These are phyloP conservation scores for Psilocybe cyanescens DNA, from an alignment of 768 basidiomycete species.

Conservation along the genomic window DNA sequence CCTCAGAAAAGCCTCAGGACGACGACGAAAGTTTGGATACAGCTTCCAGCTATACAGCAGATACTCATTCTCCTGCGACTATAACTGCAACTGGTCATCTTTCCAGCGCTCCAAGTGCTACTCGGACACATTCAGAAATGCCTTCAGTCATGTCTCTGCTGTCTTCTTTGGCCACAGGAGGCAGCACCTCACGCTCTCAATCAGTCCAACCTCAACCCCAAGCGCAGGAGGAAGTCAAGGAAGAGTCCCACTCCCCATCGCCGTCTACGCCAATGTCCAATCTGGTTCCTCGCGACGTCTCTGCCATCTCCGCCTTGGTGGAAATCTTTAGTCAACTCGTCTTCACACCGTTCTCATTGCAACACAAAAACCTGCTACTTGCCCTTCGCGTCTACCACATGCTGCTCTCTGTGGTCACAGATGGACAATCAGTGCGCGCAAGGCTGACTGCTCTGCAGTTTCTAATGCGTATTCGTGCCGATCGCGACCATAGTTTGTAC, in stretches of 20 bases:
- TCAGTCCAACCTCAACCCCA: constrained; percentile 48
- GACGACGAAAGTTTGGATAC: constrained; percentile 45
- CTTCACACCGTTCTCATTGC: constrained; percentile 66
- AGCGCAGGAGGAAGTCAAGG: constrained; percentile 37
- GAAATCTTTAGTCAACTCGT: constrained; percentile 70
- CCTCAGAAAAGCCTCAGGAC: constrained; percentile 40
- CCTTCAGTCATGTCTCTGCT: constrained; percentile 68
- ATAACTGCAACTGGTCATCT: constrained; percentile 30
- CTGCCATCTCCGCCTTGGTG: constrained; percentile 66
- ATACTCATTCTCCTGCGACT: constrained; percentile 37
- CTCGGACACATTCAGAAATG: constrained; percentile 64
- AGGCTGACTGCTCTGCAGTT: constrained; percentile 82
- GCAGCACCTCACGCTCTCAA: constrained; percentile 58
- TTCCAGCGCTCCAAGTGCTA: constrained; percentile 49
- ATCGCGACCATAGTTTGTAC: constrained; percentile 87
- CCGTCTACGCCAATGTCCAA: not conserved
- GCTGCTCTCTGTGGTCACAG: constrained; percentile 50
- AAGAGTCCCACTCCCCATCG: constrained; percentile 26
- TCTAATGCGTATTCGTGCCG: constrained; percentile 85
- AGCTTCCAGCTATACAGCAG: constrained; percentile 40
- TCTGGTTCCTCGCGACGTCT: constrained; percentile 48
- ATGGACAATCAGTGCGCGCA: constrained; percentile 57
- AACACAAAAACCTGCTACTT: constrained; percentile 48
- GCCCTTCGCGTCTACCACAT: constrained; percentile 57
- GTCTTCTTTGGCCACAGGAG: constrained; percentile 58